Percentiles rank a stretch among this genome's conserved stretches.
These are phyloP conservation scores for Globisporangium rhizosaccharum DNA, from an alignment of 352 stramenopile genomes.

Conservation along the genomic window DNA sequence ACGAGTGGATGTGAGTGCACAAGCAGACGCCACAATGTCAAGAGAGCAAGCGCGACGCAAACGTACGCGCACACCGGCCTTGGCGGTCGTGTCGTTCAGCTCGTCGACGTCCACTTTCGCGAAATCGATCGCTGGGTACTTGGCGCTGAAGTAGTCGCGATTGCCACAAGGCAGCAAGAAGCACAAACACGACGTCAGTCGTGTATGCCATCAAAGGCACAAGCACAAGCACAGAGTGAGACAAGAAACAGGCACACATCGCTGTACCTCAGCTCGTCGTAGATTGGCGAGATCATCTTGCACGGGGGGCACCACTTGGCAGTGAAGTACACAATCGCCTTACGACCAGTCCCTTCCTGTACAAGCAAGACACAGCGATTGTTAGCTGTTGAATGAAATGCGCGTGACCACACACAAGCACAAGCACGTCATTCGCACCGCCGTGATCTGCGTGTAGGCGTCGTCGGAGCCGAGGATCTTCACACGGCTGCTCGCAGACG, in stretches of 20 bases:
- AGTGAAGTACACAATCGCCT: constrained; percentile 87
- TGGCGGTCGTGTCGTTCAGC: constrained; percentile 68
- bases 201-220: neutral
- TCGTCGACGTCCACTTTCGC: constrained; percentile 85
- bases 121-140: constrained; percentile 69
- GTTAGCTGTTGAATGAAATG: neutral
- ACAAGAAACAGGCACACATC: too few species aligned
- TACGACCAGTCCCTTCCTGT: constrained; percentile 55
- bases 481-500: constrained; percentile 50
- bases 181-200: neutral
- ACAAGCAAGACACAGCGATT: neutral
- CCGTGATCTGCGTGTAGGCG: constrained; percentile 62
- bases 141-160: constrained; percentile 23
- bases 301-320: constrained; percentile 89
- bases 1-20: neutral
- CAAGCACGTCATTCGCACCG: constrained; percentile 26
- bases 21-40: neutral
- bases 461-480: constrained; percentile 73
- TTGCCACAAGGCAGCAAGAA: neutral
- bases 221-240: too few species aligned
- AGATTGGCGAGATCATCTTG: constrained; percentile 89
- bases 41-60: constrained; percentile 20
- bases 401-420: neutral
- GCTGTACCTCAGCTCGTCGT: constrained; percentile 72
- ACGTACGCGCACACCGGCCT: constrained; percentile 78